phyloP scores from a whole-genome alignment of 2,329 filamentous ascomycete species.

The Botrytis fragariae region DNA sequence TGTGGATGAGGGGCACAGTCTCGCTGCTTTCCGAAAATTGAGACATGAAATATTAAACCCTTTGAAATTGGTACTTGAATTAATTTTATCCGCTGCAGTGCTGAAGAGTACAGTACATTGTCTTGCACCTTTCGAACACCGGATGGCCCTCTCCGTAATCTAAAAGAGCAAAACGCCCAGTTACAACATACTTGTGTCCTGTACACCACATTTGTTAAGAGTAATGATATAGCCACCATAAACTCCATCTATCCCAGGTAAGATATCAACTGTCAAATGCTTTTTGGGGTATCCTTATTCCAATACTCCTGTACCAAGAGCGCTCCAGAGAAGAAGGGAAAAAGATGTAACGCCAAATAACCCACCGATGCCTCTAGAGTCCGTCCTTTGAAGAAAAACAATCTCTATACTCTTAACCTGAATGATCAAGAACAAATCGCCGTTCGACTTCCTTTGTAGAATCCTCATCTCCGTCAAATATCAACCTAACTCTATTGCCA shows the following conservation, averaged over 20 bases:
- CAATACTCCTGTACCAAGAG: constrained; percentile 18
- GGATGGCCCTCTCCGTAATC: background rate
- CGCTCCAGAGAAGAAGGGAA: background rate
- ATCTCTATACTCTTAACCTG: constrained; percentile 25
- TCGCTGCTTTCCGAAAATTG: constrained; percentile 9
- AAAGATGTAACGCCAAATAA: background rate
- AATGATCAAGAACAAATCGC: constrained; percentile 73
- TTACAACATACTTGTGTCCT: background rate
- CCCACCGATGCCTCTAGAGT: background rate
- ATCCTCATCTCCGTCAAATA: constrained; percentile 80
- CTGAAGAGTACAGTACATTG: background rate
- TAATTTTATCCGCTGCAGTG: background rate
- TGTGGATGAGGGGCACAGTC: constrained; percentile 1
- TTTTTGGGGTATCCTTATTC: constrained; percentile 13
- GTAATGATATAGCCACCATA: background rate
- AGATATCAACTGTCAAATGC: constrained; percentile 5
- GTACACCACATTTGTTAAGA: background rate
- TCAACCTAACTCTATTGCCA: constrained; percentile 57
- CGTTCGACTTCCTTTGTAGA: constrained; percentile 71
- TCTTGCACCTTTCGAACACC: background rate
- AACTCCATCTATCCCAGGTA: background rate
- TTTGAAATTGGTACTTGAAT: background rate
- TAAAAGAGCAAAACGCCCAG: background rate
- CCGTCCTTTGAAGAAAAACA: background rate
- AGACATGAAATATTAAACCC: background rate